Conservation (phyloP, 768 basidiomycete species). For the Termitomyces sp. region DNA sequence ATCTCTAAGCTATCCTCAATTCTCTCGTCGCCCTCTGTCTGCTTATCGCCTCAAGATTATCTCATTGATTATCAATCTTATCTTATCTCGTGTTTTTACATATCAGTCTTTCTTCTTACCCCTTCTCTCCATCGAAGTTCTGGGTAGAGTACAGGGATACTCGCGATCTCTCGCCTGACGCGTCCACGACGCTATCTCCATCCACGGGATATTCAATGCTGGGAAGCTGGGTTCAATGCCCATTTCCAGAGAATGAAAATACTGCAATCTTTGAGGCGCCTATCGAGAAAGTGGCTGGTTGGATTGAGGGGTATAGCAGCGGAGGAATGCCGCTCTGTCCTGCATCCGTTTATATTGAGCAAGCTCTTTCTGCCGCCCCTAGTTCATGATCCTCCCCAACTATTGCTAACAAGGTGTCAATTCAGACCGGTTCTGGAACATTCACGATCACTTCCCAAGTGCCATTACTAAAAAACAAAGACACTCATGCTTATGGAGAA, state of each 20-base stretch:
- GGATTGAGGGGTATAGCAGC: constrained; percentile 56
- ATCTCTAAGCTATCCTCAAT: too few species aligned
- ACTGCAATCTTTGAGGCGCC: constrained; percentile 52
- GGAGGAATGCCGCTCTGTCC: constrained; percentile 54
- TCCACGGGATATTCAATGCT: constrained; percentile 29
- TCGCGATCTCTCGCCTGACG: not conserved
- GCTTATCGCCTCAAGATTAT: too few species aligned
- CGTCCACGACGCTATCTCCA: not conserved
- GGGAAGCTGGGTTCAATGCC: constrained; percentile 36
- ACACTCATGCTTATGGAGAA: constrained; percentile 20
- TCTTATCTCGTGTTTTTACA: too few species aligned
- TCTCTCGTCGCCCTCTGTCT: too few species aligned
- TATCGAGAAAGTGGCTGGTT: constrained; percentile 32
- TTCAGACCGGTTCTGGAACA: constrained; percentile 29
- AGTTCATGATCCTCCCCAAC: constrained; percentile 30
- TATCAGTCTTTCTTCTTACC: constrained; percentile 58
- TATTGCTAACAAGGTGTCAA: constrained; percentile 34
- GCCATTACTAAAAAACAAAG: constrained; percentile 17
- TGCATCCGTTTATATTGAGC: constrained; percentile 61
- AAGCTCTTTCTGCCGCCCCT: constrained; percentile 49
- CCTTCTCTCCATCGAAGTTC: constrained; percentile 49
- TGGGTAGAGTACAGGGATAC: constrained; percentile 47
- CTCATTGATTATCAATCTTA: too few species aligned
- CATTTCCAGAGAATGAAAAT: constrained; percentile 26
- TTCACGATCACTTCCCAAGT: constrained; percentile 44